phyloP scores from a whole-genome alignment of 495 filamentous ascomycete genomes.

The Trypethelium eluteriae region DNA sequence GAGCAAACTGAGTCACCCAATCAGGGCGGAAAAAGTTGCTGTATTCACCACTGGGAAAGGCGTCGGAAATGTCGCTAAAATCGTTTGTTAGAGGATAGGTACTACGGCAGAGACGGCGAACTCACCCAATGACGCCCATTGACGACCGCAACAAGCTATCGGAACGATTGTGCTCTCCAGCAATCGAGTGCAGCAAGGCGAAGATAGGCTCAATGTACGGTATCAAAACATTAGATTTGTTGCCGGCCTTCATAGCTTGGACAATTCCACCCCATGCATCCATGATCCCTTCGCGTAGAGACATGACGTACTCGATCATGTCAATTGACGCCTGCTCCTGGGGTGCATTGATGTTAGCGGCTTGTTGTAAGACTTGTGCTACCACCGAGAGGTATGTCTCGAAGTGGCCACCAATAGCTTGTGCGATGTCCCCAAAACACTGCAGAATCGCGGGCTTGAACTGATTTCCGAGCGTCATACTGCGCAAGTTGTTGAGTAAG shows the following conservation, averaged over 20 bases:
- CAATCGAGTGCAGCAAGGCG: slow-evolving; percentile 73
- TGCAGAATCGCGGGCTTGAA: slow-evolving; percentile 97
- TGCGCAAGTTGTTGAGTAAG: slow-evolving; percentile 77
- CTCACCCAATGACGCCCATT: slow-evolving; percentile 95
- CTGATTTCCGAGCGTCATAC: slow-evolving; percentile 74
- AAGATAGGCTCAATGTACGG: slow-evolving; percentile 84
- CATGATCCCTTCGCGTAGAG: slow-evolving; percentile 93
- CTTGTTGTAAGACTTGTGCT: slow-evolving; percentile 87
- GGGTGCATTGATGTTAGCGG: slow-evolving; percentile 65
- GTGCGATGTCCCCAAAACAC: slow-evolving; percentile 95
- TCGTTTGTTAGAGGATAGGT: slow-evolving; percentile 10
- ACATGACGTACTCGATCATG: slow-evolving; percentile 91
- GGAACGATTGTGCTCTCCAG: slow-evolving; percentile 72
- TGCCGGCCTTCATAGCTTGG: slow-evolving; percentile 75
- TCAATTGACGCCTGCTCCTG: slow-evolving; percentile 66
- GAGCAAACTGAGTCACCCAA: slow-evolving; percentile 80
- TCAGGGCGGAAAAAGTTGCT: slow-evolving; percentile 75
- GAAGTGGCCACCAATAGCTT: slow-evolving; percentile 87
- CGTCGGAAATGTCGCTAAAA: slow-evolving; percentile 79
- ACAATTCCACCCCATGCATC: slow-evolving; percentile 97
- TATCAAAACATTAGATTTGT: slow-evolving; percentile 63
- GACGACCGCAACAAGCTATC: slow-evolving; percentile 84
- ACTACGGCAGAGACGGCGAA: slow-evolving; percentile 12
- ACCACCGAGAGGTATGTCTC: slow-evolving; percentile 88
- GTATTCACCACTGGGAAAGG: slow-evolving; percentile 86